Base-by-base conservation (phyloP, 306 rosid species). In the Vicia villosa region DNA sequence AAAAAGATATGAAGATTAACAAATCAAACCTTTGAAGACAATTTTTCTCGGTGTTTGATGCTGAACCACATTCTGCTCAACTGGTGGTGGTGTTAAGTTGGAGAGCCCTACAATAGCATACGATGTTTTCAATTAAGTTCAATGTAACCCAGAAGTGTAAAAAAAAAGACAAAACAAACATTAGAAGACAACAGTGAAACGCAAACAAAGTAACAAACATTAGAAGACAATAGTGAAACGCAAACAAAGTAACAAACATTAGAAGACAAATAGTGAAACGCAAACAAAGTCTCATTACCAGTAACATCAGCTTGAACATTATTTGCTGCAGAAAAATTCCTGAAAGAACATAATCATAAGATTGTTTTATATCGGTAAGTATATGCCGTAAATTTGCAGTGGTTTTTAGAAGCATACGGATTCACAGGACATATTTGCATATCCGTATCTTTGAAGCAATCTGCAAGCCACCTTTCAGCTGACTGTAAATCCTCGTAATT, bases 401-500 rank as follows among this genome's bases (percentile, higher is more conserved):
- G 72, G 71, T 64, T 49, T 24, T 65, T 14, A 83, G 74, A 80
- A 70, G 68, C 93, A 74, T 93, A 93, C 98, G 86, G 17, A 42
- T 87, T 81, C 59, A 83, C 86, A 52, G 88, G 81, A 76, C 81
- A 81, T 55, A 86, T 74, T 69, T 80, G 78, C 90, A 88, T 88
- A 20, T 82, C 84, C 22, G 85, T 49, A 67, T 90, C 96, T 62
- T 76, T 88, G 1, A 93, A 81, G 86, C 89, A 90, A 37, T 88
- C 90, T 26, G 88, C 81, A 69, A 93, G 84, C 98, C 98, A 93
- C 63, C 52, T 83, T 61, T 86, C 94, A 34, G 90, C 72, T 69
- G 97, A 82, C 20, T 82, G 89, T 65, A 88, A 60, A 42, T 79
- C 82, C 68, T 86, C 97, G 69, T 60, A 81, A 69, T 79, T 69